Conservation (phyloP, 2,329 filamentous ascomycete genomes). For the Pestalotiopsis sp. region DNA sequence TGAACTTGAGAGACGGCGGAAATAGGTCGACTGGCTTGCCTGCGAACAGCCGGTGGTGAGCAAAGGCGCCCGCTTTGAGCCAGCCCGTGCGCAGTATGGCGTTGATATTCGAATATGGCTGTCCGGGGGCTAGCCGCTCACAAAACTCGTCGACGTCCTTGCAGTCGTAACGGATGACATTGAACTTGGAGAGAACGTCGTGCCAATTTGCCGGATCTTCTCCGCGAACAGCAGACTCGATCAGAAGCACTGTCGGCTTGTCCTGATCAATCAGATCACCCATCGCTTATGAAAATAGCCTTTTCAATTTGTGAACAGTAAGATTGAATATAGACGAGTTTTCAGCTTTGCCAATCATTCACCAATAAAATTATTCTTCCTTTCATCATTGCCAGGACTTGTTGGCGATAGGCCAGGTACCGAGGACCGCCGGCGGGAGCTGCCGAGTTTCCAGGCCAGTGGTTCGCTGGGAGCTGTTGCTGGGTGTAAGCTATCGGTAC, state of each 20-base stretch:
- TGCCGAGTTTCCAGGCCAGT: neutral
- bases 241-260: slow-evolving; percentile 20
- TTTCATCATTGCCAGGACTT: neutral
- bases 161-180: slow-evolving; percentile 28
- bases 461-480: neutral
- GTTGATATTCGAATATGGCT: slow-evolving; percentile 28
- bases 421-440: neutral
- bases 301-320: neutral
- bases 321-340: neutral
- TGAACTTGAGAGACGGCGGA: slow-evolving; percentile 56
- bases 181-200: slow-evolving; percentile 18
- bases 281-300: neutral
- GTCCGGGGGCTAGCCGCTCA: slow-evolving; percentile 28
- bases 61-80: slow-evolving; percentile 33
- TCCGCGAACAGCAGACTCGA: slow-evolving; percentile 17
- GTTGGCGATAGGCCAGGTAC: neutral
- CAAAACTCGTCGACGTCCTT: slow-evolving; percentile 24
- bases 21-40: slow-evolving; percentile 19
- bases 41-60: slow-evolving; percentile 29
- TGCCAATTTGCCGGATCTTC: slow-evolving; percentile 16
- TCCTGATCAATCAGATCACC: neutral
- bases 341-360: neutral
- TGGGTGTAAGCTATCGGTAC: neutral
- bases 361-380: neutral
- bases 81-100: slow-evolving; percentile 35